phyloP scores from a whole-genome alignment of 495 filamentous ascomycete species.

The Chaetomidium leptoderma region DNA sequence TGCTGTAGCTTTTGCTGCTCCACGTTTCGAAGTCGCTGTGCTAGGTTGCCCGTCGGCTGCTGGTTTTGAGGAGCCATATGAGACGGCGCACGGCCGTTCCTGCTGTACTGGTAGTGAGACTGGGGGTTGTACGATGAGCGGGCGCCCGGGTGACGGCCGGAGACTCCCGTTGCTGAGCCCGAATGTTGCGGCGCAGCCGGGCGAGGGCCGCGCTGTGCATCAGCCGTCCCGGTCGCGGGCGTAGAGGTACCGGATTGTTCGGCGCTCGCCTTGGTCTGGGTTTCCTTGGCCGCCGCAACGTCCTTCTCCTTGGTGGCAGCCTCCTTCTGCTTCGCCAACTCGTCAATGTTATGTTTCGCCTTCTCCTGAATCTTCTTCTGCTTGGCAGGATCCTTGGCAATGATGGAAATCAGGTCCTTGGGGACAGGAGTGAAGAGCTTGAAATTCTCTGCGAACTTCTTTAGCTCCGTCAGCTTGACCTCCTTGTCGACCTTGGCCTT shows the following conservation, averaged over 20 bases:
- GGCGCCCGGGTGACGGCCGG: conserved; percentile 33
- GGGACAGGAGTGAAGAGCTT: conserved; percentile 90
- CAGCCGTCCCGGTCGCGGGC: conserved; percentile 26
- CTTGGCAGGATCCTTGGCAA: conserved; percentile 90
- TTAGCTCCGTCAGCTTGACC: conserved; percentile 85
- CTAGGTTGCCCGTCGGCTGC: conserved; percentile 37
- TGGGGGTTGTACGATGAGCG: conserved; percentile 31
- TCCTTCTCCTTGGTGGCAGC: conserved; percentile 41
- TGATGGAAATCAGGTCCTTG: conserved; percentile 84
- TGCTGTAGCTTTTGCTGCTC: conserved; percentile 45
- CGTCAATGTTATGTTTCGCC: conserved; percentile 63
- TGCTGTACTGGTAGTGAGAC: conserved; percentile 31
- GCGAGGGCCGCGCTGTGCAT: conserved; percentile 27
- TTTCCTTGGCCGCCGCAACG: conserved; percentile 30
- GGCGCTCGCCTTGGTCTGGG: conserved; percentile 31
- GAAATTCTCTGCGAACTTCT: conserved; percentile 91
- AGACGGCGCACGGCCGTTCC: conserved; percentile 36
- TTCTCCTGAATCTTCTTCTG: conserved; percentile 90
- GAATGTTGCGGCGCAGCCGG: conserved; percentile 33
- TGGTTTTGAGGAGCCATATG: conserved; percentile 36
- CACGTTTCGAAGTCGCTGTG: conserved; percentile 41
- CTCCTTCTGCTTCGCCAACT: conserved; percentile 46
- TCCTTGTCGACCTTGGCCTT: conserved; percentile 81
- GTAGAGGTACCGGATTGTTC: conserved; percentile 25
- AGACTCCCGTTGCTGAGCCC: conserved; percentile 30